Base-by-base conservation (phyloP, 2,329 filamentous ascomycete species). In the Periconia sp. region DNA sequence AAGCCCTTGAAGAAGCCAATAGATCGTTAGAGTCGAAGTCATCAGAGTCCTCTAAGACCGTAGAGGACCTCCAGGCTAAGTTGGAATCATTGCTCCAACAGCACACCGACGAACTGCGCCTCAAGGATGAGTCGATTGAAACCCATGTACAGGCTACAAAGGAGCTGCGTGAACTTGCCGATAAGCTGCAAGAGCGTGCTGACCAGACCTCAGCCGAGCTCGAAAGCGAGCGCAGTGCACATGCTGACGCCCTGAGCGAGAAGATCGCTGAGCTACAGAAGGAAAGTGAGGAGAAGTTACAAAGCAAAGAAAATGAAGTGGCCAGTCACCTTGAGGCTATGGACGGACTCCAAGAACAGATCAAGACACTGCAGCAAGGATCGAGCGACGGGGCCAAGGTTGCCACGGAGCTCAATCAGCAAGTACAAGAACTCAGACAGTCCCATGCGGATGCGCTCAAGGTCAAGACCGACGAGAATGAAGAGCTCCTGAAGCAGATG, bases 11-110 rank as follows among this genome's bases (percentile, higher is more conserved):
- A 28, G 56, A 66, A 43, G 53, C 56, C 18, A 52, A 54, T 10
- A 53, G 44, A 12, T 57, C 55, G 2, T 50, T 63, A 9, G 63
- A 66, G 17, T 48, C 55, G 5, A 66, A 60, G 18, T 56, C 59
- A 3, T 59, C 58, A 0, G 63, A 68, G 43, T 59, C 63, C 4
- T 56, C 60, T n/a, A 55, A 60, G 17, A 28, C 59, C 3, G 52
- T 66, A 4, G 57, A 69, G 33, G 59, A 65, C n/a, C 56, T 70
- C 0, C 66, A 70, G 31, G 50, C 54, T 5, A 61, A 66, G 42
- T 46, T 69, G 7, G 36, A 59, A 15, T 56, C 54, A 2, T 22
- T 68, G 24, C 51, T 61, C 10, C 65, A 68, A 35, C 50, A 63
- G 24, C 66, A 70, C 29, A 62, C 63, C 1, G 63, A 69, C 10